Percentiles rank a stretch among this genome's conserved stretches.
phyloP scores from a whole-genome alignment of 2,329 filamentous ascomycete species.

The Chrysoporthe puriensis region DNA sequence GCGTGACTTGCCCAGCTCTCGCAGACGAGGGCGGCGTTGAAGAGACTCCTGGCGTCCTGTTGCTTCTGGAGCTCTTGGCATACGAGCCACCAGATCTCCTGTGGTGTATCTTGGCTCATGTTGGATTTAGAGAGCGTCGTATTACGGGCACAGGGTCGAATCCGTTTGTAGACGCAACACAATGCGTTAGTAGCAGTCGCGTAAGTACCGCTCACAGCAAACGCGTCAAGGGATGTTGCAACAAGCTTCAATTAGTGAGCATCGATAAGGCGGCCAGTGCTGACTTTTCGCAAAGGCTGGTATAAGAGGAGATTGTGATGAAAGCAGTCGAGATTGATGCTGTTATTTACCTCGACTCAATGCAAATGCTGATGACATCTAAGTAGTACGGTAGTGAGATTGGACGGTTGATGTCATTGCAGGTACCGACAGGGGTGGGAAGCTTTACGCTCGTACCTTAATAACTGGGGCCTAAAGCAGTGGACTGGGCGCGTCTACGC shows the following conservation, averaged over 20 bases:
- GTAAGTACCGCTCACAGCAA: neutral
- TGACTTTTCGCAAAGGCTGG: neutral
- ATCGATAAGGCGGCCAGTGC: neutral
- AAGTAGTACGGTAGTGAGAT: neutral
- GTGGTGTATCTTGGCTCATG: constrained; percentile 44
- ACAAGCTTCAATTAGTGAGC: neutral
- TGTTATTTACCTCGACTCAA: neutral
- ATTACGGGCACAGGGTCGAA: neutral
- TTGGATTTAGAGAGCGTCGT: neutral
- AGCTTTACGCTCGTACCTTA: neutral
- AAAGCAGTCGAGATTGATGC: neutral
- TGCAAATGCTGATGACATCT: neutral
- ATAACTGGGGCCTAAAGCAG: neutral
- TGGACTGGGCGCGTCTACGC: neutral
- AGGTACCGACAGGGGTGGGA: constrained; percentile 4
- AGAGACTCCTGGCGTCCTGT: constrained; percentile 63
- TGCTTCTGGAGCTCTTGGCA: constrained; percentile 60
- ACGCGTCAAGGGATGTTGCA: neutral
- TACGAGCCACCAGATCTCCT: constrained; percentile 64
- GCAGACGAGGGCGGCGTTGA: constrained; percentile 59
- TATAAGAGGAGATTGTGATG: neutral
- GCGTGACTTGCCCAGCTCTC: constrained; percentile 61
- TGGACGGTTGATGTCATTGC: constrained; percentile 8
- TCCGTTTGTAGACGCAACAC: neutral
- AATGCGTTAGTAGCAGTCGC: neutral